Percentiles rank a stretch among this genome's conserved stretches.
Conservation (phyloP, 2,329 filamentous ascomycete genomes). For the Chalaropsis ovoidea region DNA sequence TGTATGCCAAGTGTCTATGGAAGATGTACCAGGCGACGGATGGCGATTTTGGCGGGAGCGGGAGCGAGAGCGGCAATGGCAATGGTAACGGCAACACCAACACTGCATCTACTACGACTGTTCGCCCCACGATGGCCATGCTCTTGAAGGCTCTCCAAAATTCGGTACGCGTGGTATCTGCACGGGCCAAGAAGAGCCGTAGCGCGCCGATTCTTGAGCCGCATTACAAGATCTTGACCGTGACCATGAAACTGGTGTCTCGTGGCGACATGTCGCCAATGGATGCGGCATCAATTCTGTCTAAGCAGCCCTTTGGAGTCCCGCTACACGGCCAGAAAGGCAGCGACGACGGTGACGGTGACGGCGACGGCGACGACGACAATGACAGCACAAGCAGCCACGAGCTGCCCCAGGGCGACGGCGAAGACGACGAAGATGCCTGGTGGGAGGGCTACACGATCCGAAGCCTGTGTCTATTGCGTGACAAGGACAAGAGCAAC, state of each 20-base stretch:
- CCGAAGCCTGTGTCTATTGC: conserved; percentile 41
- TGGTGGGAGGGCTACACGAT: conserved; percentile 46
- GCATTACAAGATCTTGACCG: conserved; percentile 79
- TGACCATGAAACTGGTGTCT: conserved; percentile 70
- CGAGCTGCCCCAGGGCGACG: conserved; percentile 18
- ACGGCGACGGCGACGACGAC: conserved; percentile 32
- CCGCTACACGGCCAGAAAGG: conserved; percentile 20
- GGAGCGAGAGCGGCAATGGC: not conserved
- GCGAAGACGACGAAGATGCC: conserved; percentile 51
- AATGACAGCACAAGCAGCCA: conserved; percentile 15
- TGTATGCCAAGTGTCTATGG: conserved; percentile 54
- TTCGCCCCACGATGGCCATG: conserved; percentile 34
- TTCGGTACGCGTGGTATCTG: conserved; percentile 42
- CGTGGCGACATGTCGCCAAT: conserved; percentile 40
- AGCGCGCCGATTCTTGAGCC: conserved; percentile 78
- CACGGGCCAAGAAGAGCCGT: conserved; percentile 45
- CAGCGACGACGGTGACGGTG: conserved; percentile 28
- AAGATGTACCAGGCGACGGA: conserved; percentile 50
- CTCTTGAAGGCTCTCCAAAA: conserved; percentile 44
- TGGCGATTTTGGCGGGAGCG: conserved; percentile 33
- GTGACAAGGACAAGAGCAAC: conserved; percentile 75
- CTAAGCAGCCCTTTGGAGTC: conserved; percentile 46
- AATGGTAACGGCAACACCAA: conserved; percentile 23
- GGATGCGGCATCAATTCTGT: conserved; percentile 44
- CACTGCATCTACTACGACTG: not conserved